phyloP scores from a whole-genome alignment of 192 early-diverging fungal genomes.

The Podila minutissima region DNA sequence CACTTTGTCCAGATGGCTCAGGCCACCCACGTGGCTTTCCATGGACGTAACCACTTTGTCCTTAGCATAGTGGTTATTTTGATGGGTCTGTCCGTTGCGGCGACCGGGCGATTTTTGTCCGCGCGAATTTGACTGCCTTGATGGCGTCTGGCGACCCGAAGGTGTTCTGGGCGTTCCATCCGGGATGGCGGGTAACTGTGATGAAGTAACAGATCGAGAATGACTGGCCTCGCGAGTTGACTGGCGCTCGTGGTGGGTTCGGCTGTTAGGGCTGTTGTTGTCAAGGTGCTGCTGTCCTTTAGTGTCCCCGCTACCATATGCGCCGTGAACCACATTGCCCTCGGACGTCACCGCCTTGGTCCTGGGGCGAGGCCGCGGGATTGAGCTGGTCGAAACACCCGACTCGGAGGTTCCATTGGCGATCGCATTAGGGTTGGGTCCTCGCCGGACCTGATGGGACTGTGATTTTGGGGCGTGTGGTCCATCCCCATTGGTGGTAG shows the following conservation, averaged over 20 bases:
- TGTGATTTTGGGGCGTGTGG: constrained; percentile 2
- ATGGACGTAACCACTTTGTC: not conserved
- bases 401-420: not conserved
- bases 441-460: constrained; percentile 1
- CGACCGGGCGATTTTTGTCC: constrained; percentile 33
- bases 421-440: not conserved
- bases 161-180: not conserved
- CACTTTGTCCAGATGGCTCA: not conserved
- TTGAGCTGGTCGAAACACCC: constrained; percentile 6
- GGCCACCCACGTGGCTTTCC: not conserved
- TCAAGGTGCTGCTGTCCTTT: not conserved
- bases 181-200: not conserved
- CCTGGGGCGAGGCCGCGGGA: constrained; percentile 25
- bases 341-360: constrained; percentile 27
- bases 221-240: not conserved
- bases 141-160: not conserved
- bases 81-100: constrained; percentile 2
- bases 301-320: not conserved
- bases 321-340: constrained; percentile 4
- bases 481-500: not conserved
- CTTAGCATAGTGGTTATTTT: not conserved
- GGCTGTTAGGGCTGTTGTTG: not conserved
- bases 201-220: constrained; percentile 13
- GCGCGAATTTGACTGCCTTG: constrained; percentile 8
- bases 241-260: not conserved